Conservation (phyloP, 2,329 filamentous ascomycete genomes). For the Fusarium coicis region DNA sequence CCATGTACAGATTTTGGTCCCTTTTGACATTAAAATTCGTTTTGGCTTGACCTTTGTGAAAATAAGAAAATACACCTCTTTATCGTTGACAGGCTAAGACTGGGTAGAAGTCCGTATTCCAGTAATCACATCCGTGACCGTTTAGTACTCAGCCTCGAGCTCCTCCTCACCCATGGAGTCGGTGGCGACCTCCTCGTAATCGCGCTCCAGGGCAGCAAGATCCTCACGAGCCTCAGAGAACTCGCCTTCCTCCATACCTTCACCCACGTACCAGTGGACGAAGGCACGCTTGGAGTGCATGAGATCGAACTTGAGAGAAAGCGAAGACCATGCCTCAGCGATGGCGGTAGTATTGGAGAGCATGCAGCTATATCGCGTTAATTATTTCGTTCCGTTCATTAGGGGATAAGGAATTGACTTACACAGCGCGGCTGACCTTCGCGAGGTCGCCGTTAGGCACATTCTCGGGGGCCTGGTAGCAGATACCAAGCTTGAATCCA, state of each 20-base stretch:
- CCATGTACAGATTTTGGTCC: slow-evolving; percentile 48
- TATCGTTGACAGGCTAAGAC: slow-evolving; percentile 46
- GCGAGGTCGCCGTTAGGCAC: slow-evolving; percentile 97
- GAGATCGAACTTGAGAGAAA: slow-evolving; percentile 98
- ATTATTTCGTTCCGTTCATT: background rate
- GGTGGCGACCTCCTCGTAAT: slow-evolving; percentile 98
- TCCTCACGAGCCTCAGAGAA: slow-evolving; percentile 99
- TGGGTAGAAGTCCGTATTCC: slow-evolving; percentile 39
- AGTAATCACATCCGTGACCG: slow-evolving; percentile 37
- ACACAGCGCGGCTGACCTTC: slow-evolving; percentile 98
- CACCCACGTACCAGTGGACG: slow-evolving; percentile 99
- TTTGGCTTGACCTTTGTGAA: slow-evolving; percentile 49
- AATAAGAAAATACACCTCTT: slow-evolving; percentile 54
- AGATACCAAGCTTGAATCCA: slow-evolving; percentile 99
- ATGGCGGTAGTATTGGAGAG: slow-evolving; percentile 99
- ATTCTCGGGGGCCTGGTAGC: slow-evolving; percentile 96
- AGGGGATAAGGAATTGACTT: slow-evolving; percentile 59
- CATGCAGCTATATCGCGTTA: slow-evolving; percentile 77
- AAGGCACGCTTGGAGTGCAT: slow-evolving; percentile 99
- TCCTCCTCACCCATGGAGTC: slow-evolving; percentile 92
- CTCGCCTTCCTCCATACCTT: slow-evolving; percentile 99
- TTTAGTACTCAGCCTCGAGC: slow-evolving; percentile 90
- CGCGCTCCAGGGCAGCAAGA: slow-evolving; percentile 94
- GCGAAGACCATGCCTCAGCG: slow-evolving; percentile 95
- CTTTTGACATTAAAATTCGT: slow-evolving; percentile 52